Evolutionary conservation across 2,329 filamentous ascomycete genomes (phyloP), one percentile per base, ranked within the genome.

Genomic region (Venturiaceae sp.): DNA sequence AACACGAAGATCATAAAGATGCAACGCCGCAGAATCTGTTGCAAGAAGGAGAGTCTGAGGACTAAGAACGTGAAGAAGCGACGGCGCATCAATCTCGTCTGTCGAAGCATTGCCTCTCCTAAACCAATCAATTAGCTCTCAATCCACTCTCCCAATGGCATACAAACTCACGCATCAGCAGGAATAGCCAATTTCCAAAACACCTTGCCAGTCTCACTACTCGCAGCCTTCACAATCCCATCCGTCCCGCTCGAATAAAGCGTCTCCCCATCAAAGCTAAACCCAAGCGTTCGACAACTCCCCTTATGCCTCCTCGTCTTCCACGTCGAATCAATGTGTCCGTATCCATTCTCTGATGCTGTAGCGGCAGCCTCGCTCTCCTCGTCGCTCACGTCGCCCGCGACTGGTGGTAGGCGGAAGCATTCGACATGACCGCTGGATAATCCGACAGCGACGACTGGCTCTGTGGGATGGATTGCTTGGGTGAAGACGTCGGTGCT

Each of bases 291-390:
- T 57, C 94, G 82, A 69, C 92, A 97, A 78, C 91, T 96, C 13
- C 91, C 92, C 77, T 96, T 95, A 75, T 99, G 94, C 61, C 94
- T 82, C 64, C 85, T 81, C 5, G 94, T 97, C 66, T 83, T 83
- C 94, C 94, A 99, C 60, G 85, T 76, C 0, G 86, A 90, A 64
- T 92, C 88, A 62, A 97, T 88, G 58, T 86, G 83, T 46, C 86
- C 87, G 62, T 82, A 87, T 11, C 90, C 90, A 65, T 77, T 80
- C 65, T 78, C 77, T 26, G 76, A 77, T 33, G 68, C 69, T 9
- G 69, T 56, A 2, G 72, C 68, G 1, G 71, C 67, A 1, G 68
- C 70, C 13, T 82, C 80, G 30, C 81, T 80, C 41, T 77, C 76
- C 19, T 73, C 74, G 34, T 76, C 73, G 39, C 76, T 76, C 13